A percentile compares a stretch with the other conserved stretches of the same genome.
Evolutionary conservation across 129 eudicot species (phyloP).

Genomic region (Calendula officinalis): DNA sequence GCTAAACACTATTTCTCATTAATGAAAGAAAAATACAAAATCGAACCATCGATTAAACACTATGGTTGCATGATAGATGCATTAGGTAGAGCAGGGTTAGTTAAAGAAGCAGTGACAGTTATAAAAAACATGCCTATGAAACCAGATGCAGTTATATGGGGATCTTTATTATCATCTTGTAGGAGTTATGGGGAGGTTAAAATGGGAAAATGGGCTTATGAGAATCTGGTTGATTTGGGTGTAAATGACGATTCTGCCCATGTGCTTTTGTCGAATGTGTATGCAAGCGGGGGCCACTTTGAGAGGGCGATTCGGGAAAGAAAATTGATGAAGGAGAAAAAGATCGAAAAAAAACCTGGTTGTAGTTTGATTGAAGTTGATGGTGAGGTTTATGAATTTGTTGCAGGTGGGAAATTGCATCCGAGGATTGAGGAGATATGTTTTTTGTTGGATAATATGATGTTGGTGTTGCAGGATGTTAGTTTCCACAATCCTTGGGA

Average conservation of each 20-base stretch:
- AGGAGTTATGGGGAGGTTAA: constrained; percentile 42
- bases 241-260: constrained; percentile 41
- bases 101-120: constrained; percentile 52
- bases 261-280: constrained; percentile 59
- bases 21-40: constrained; percentile 41
- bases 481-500: constrained; percentile 16
- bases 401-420: constrained; percentile 52
- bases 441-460: constrained; percentile 21
- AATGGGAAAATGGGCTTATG: constrained; percentile 51
- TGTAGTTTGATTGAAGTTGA: constrained; percentile 64
- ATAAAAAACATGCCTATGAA: constrained; percentile 57
- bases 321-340: constrained; percentile 46
- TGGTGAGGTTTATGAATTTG: constrained; percentile 68
- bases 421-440: constrained; percentile 32
- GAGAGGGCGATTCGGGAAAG: constrained; percentile 56
- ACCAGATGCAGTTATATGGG: constrained; percentile 73
- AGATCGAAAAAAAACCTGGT: constrained; percentile 51
- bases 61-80: constrained; percentile 71
- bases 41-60: constrained; percentile 59
- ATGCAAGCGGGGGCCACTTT: constrained; percentile 55
- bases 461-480: constrained; percentile 21
- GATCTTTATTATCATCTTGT: constrained; percentile 56
- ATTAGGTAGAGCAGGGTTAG: constrained; percentile 51
- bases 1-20: constrained; percentile 44
- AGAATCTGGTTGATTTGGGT: constrained; percentile 42